phyloP scores from a whole-genome alignment of 352 stramenopile genomes.

The Phytopythium aichiense region DNA sequence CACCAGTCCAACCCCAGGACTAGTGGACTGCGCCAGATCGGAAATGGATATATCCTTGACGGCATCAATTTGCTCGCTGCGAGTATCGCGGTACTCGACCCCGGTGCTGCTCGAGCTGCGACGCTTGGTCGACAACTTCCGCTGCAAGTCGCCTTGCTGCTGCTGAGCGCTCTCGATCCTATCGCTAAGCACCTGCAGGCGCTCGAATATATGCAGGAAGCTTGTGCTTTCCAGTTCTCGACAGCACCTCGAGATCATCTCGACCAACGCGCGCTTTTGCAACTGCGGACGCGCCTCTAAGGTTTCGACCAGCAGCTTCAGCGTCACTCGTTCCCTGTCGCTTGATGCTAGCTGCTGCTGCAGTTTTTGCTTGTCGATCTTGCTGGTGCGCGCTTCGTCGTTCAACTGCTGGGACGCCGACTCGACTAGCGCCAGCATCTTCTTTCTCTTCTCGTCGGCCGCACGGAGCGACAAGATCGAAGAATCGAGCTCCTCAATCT shows the following conservation, averaged over 20 bases:
- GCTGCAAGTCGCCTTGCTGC: neutral
- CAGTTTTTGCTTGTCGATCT: constrained; percentile 18
- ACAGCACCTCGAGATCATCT: constrained; percentile 34
- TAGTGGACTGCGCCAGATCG: neutral
- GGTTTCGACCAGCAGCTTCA: constrained; percentile 34
- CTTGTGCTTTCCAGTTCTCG: constrained; percentile 15
- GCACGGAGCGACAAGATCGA: constrained; percentile 9
- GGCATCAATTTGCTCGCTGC: neutral
- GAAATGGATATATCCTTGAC: constrained; percentile 6
- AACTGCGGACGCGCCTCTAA: constrained; percentile 35
- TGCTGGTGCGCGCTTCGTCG: constrained; percentile 3
- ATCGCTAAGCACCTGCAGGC: neutral
- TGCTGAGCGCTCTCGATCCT: neutral
- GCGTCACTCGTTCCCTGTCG: neutral
- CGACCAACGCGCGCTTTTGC: constrained; percentile 31
- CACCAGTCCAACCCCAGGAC: neutral
- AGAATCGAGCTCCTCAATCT: constrained; percentile 10
- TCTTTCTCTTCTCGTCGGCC: constrained; percentile 12
- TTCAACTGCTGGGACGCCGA: neutral
- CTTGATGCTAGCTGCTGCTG: constrained; percentile 2
- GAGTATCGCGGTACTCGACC: neutral
- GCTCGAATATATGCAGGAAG: neutral
- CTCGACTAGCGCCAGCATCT: constrained; percentile 11
- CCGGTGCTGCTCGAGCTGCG: neutral
- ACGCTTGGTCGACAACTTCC: neutral